Percentiles rank a stretch among this genome's conserved stretches.
These are phyloP conservation scores for Talaromyces piceae DNA, from an alignment of 2,329 filamentous ascomycete genomes.

Conservation along the genomic window DNA sequence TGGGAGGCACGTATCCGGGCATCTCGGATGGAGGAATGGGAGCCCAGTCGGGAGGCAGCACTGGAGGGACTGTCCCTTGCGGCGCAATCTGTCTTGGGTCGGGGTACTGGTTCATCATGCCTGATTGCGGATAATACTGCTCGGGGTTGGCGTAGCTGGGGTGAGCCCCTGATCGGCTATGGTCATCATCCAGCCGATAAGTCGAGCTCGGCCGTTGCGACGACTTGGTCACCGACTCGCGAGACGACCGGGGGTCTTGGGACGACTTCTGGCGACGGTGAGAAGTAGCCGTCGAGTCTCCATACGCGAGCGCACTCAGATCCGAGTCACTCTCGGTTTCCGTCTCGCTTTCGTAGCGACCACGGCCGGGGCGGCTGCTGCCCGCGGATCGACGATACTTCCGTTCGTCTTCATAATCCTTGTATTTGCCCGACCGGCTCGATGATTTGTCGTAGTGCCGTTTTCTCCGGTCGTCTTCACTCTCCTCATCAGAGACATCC, in stretches of 20 bases:
- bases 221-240: constrained; percentile 4
- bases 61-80: constrained; percentile 12
- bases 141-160: constrained; percentile 28
- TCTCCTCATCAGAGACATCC: constrained; percentile 9
- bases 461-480: constrained; percentile 1
- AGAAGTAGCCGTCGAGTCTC: constrained; percentile 16
- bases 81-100: constrained; percentile 13
- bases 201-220: constrained; percentile 4
- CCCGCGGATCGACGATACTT: constrained; percentile 1
- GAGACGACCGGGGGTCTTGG: constrained; percentile 12
- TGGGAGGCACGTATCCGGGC: constrained; percentile 36
- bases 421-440: constrained; percentile 1
- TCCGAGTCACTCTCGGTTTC: constrained; percentile 23
- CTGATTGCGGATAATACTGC: constrained; percentile 25
- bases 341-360: constrained; percentile 16
- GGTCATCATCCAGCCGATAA: constrained; percentile 13
- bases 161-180: constrained; percentile 18
- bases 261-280: background rate
- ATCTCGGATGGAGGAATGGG: constrained; percentile 34
- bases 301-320: constrained; percentile 33
- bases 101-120: constrained; percentile 12
- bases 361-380: background rate
- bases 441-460: constrained; percentile 3
- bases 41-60: constrained; percentile 26
- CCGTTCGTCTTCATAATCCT: constrained; percentile 8